Conservation (phyloP, 306 rosid species). For the Sphenostylis stenocarpa region DNA sequence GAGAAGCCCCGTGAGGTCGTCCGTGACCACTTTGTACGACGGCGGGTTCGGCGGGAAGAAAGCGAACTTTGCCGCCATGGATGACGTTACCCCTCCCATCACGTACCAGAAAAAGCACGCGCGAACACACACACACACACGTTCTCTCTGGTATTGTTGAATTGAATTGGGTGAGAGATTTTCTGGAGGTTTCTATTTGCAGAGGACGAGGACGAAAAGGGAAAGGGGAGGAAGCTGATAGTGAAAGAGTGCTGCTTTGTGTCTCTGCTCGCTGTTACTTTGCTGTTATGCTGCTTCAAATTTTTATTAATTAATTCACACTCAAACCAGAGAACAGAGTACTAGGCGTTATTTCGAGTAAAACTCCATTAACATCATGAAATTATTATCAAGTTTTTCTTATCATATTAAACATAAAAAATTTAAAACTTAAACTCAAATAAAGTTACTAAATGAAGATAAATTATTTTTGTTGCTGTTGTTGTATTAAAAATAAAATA, state of each 20-base stretch:
- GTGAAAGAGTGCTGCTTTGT: conserved; percentile 28
- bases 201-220: conserved; percentile 40
- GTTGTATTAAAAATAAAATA: too few species aligned
- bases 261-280: conserved; percentile 14
- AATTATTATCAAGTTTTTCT: too few species aligned
- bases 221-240: conserved; percentile 24
- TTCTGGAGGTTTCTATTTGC: conserved; percentile 20
- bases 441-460: too few species aligned
- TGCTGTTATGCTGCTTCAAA: too few species aligned
- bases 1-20: conserved; percentile 65
- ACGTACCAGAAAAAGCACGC: not conserved
- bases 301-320: too few species aligned
- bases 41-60: conserved; percentile 94
- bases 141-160: not conserved
- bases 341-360: too few species aligned
- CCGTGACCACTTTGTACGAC: conserved; percentile 67
- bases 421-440: too few species aligned
- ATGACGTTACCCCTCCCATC: conserved; percentile 97
- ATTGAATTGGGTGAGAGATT: conserved; percentile 38
- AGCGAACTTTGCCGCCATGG: conserved; percentile 97
- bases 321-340: too few species aligned
- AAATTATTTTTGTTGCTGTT: too few species aligned
- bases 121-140: not conserved
- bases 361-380: too few species aligned
- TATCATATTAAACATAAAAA: too few species aligned